Evolutionary conservation across 352 stramenopile genomes (phyloP).

Genomic region (Globisporangium takayamanum): DNA sequence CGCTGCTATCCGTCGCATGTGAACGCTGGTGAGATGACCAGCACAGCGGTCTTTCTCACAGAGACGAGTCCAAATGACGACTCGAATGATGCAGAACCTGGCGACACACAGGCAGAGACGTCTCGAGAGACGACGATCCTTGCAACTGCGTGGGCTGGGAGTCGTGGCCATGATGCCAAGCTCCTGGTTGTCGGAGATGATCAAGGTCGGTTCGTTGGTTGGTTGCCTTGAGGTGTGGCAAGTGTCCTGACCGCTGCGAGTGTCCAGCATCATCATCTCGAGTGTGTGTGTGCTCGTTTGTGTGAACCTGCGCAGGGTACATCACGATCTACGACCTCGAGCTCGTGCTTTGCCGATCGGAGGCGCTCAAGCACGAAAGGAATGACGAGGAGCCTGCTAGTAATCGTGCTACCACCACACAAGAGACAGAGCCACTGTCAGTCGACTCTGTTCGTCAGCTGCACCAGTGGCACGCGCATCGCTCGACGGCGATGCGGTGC

Average conservation of each 20-base stretch:
- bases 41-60: conserved; percentile 9
- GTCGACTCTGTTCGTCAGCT: conserved; percentile 12
- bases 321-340: conserved; percentile 29
- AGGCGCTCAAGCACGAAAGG: neutral
- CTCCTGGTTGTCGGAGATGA: conserved; percentile 39
- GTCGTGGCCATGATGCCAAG: conserved; percentile 13
- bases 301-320: conserved; percentile 14
- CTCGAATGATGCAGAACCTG: neutral
- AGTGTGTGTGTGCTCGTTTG: neutral
- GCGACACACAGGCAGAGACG: neutral
- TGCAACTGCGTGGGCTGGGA: conserved; percentile 22
- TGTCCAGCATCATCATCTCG: neutral
- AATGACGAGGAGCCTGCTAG: neutral
- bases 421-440: too few relatives aligned
- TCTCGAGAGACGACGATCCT: conserved; percentile 6
- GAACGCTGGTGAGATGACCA: neutral
- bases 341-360: conserved; percentile 2
- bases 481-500: conserved; percentile 17
- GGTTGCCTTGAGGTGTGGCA: neutral
- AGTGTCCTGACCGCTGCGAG: neutral
- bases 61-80: conserved; percentile 1
- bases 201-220: conserved; percentile 13
- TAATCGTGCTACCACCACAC: neutral
- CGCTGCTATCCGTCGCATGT: neutral
- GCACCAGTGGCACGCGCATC: conserved; percentile 22